A percentile compares a stretch with the other conserved stretches of the same genome.
phyloP scores from a whole-genome alignment of 2,329 filamentous ascomycete species.

The Pseudogymnoascus pannorum region DNA sequence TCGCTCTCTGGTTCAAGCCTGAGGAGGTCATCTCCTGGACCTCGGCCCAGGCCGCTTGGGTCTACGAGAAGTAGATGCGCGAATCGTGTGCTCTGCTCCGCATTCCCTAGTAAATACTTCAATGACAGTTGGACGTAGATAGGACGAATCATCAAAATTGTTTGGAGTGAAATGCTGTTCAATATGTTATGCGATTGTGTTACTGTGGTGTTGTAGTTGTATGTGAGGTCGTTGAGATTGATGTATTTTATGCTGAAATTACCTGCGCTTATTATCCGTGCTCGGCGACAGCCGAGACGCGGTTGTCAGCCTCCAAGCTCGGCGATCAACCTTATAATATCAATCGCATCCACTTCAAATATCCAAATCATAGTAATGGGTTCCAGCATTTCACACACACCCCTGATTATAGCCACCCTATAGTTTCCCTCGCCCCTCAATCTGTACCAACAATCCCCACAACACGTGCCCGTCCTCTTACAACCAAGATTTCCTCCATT shows the following conservation, averaged over 20 bases:
- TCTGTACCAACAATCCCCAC: background rate
- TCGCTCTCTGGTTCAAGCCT: conserved; percentile 94
- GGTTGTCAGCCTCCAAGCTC: background rate
- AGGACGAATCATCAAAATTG: background rate
- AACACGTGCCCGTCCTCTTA: background rate
- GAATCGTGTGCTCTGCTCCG: background rate
- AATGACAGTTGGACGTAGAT: background rate
- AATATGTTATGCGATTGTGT: background rate
- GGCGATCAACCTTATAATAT: background rate
- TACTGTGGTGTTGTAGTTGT: background rate
- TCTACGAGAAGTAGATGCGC: conserved; percentile 75
- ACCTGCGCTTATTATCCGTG: conserved; percentile 1
- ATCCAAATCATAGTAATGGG: background rate
- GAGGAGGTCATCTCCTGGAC: conserved; percentile 82
- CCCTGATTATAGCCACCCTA: background rate
- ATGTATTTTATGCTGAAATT: background rate
- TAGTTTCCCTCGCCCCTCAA: background rate
- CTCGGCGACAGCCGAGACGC: background rate
- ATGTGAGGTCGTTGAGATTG: background rate
- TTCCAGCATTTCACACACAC: background rate
- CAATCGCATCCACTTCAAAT: background rate
- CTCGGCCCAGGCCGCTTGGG: conserved; percentile 78
- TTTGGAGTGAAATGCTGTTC: background rate
- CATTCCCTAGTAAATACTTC: background rate
- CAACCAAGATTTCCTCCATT: background rate